A percentile compares a stretch with the other conserved stretches of the same genome.
Conservation (phyloP, 108 stramenopile genomes). For the Nitzschia sp. region DNA sequence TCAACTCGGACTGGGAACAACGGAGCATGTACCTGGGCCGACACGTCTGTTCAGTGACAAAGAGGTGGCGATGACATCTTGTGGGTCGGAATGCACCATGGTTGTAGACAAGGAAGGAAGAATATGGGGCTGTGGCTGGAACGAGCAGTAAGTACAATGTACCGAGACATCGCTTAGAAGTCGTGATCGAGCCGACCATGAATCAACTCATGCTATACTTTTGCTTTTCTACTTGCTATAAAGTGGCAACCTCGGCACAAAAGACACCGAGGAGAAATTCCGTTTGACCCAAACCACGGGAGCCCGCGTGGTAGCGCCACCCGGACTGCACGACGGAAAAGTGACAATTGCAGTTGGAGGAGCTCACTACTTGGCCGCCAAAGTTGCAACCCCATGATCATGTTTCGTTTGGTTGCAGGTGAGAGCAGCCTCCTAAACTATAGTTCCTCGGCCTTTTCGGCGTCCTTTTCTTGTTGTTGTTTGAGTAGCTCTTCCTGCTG, state of each 20-base stretch:
- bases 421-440: conserved; percentile 13
- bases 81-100: conserved; percentile 79
- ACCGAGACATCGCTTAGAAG: too few relatives aligned
- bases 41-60: conserved; percentile 19
- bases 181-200: too few relatives aligned
- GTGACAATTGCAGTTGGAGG: conserved; percentile 56
- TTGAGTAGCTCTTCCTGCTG: conserved; percentile 43
- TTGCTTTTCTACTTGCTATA: neutral
- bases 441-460: conserved; percentile 9
- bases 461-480: conserved; percentile 6
- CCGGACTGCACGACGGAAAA: conserved; percentile 23
- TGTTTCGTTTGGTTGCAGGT: neutral
- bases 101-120: conserved; percentile 42
- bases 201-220: conserved; percentile 37
- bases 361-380: conserved; percentile 47
- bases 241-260: conserved; percentile 23
- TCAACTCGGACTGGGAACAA: conserved; percentile 32
- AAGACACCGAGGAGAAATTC: conserved; percentile 30
- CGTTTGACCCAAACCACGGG: conserved; percentile 8
- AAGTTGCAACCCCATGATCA: neutral
- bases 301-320: conserved; percentile 22
- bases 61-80: conserved; percentile 37
- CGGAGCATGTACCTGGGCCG: conserved; percentile 6
- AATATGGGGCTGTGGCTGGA: conserved; percentile 77
- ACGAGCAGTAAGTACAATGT: conserved; percentile 75